Evolutionary conservation across 208 protist species (phyloP).

Genomic region (Acanthamoeba sp.): DNA sequence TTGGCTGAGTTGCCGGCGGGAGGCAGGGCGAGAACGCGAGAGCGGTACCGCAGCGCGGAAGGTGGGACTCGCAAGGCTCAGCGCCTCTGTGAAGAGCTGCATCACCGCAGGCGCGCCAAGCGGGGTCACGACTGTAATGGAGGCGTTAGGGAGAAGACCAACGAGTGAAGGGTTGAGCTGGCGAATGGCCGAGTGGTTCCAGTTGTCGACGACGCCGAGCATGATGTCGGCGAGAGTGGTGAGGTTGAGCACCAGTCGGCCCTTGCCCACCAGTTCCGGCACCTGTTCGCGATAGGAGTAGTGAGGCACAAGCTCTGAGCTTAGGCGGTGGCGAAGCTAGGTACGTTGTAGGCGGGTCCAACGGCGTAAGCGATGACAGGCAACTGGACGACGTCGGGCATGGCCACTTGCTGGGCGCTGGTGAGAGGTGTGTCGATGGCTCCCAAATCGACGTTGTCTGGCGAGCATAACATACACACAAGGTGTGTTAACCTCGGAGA

Average conservation of each 20-base stretch:
- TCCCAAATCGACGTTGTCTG: slow-evolving; percentile 43
- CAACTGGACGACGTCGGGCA: background rate
- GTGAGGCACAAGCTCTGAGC: too few relatives aligned
- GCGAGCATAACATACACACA: too few relatives aligned
- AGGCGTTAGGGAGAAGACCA: background rate
- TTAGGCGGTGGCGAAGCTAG: too few relatives aligned
- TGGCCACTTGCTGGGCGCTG: background rate
- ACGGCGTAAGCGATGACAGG: slow-evolving; percentile 19
- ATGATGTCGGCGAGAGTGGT: background rate
- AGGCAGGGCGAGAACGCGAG: too few relatives aligned
- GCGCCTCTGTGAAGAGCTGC: background rate
- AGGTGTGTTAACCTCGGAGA: too few relatives aligned
- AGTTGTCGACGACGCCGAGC: background rate
- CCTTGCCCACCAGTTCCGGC: background rate
- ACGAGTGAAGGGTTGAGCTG: background rate
- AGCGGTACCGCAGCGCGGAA: background rate
- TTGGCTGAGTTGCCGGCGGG: background rate
- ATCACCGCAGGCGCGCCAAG: background rate
- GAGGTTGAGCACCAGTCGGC: background rate
- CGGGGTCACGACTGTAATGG: slow-evolving; percentile 10
- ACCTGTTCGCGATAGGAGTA: too few relatives aligned
- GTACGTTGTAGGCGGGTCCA: slow-evolving; percentile 31
- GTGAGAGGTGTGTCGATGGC: background rate
- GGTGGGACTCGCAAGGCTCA: background rate
- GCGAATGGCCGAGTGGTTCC: background rate